Evolutionary conservation across 495 filamentous ascomycete species (phyloP).

Genomic region (Hypoxylon lenormandii): DNA sequence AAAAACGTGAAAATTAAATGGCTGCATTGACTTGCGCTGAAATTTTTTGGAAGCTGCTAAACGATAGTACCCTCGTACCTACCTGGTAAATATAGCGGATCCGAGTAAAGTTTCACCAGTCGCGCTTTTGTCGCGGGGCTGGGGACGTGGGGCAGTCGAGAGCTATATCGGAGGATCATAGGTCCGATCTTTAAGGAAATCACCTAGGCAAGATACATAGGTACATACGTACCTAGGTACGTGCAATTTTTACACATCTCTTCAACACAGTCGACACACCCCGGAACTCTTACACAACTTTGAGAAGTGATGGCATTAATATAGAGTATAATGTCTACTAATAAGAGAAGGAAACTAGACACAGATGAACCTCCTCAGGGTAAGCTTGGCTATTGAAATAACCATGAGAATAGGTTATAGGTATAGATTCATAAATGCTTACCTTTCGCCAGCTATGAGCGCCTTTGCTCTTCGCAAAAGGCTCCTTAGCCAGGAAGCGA

Average conservation of each 20-base stretch:
- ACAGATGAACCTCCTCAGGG: constrained; percentile 45
- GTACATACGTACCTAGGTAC: no score
- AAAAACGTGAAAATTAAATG: constrained; percentile 22
- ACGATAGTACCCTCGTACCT: no score
- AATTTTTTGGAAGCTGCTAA: constrained; percentile 38
- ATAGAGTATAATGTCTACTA: constrained; percentile 53
- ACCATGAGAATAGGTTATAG: neutral
- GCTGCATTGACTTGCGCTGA: constrained; percentile 23
- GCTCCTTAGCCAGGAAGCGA: constrained; percentile 46
- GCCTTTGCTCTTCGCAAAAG: constrained; percentile 64
- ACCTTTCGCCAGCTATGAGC: constrained; percentile 57
- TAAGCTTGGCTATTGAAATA: constrained; percentile 40
- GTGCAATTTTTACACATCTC: no score
- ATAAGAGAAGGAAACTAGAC: constrained; percentile 61
- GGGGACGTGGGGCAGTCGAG: constrained; percentile 19
- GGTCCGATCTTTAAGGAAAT: neutral
- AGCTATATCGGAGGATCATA: neutral
- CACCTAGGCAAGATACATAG: no score
- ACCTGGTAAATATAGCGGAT: no score
- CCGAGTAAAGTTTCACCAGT: no score
- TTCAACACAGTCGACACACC: neutral
- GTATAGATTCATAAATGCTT: constrained; percentile 6
- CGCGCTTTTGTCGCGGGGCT: constrained; percentile 16
- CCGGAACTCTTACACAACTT: neutral
- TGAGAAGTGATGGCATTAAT: neutral